Evolutionary conservation across 345 rosid genomes (phyloP).

Genomic region (Camelina hispida): DNA sequence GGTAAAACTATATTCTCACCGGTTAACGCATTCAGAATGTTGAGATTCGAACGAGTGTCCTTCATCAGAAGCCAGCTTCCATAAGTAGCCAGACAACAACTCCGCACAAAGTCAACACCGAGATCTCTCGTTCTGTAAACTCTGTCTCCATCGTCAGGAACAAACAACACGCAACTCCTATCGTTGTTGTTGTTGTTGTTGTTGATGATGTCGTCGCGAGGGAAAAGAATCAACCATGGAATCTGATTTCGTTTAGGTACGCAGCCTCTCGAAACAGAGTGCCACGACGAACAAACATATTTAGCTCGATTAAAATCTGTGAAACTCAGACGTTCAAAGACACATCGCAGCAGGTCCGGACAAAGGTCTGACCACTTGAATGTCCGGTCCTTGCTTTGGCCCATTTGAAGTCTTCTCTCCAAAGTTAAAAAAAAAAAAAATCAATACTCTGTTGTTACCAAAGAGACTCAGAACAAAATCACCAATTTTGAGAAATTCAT

Average conservation of each 20-base stretch:
- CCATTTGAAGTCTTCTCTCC: background rate
- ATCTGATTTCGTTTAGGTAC: too few relatives aligned
- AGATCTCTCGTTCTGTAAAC: too few relatives aligned
- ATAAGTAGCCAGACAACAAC: background rate
- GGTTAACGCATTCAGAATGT: slow-evolving; percentile 18
- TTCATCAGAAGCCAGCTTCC: background rate
- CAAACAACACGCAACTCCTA: too few relatives aligned
- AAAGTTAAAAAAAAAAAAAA: too few relatives aligned
- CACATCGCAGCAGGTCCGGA: slow-evolving; percentile 13
- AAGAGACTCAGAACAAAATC: too few relatives aligned
- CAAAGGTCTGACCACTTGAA: slow-evolving; percentile 15
- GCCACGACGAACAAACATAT: slow-evolving; percentile 26
- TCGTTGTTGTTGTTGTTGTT: too few relatives aligned
- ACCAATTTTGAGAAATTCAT: too few relatives aligned
- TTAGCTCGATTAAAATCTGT: slow-evolving; percentile 22
- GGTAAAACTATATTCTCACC: slow-evolving; percentile 18
- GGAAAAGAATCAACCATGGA: too few relatives aligned
- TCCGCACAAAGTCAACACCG: background rate
- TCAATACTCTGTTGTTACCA: too few relatives aligned
- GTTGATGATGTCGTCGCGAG: too few relatives aligned
- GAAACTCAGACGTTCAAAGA: slow-evolving; percentile 8
- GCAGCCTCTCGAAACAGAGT: slow-evolving; percentile 4
- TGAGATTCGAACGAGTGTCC: background rate
- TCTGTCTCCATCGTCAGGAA: too few relatives aligned
- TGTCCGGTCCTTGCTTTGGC: background rate